These are phyloP conservation scores for Globisporangium barbulae DNA, from an alignment of 352 stramenopile species.

Conservation along the genomic window DNA sequence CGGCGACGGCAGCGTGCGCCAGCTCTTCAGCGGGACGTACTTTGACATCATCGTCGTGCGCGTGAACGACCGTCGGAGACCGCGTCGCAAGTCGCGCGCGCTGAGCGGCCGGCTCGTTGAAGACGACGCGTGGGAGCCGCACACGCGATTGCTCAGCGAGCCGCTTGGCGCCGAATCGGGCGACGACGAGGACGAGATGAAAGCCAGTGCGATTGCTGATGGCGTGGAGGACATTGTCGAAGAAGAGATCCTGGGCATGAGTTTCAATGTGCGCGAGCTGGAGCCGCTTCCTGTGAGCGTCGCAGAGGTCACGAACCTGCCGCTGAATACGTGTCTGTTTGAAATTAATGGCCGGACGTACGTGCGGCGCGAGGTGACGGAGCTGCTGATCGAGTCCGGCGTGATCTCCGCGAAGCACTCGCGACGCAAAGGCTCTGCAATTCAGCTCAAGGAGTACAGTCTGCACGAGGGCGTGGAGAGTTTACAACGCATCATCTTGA, in stretches of 20 bases:
- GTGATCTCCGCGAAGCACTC: constrained; percentile 67
- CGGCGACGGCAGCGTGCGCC: constrained; percentile 25
- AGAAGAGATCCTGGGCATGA: constrained; percentile 58
- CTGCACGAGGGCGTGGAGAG: constrained; percentile 72
- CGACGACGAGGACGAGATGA: constrained; percentile 28
- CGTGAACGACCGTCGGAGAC: constrained; percentile 44
- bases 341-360: constrained; percentile 68
- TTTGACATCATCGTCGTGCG: constrained; percentile 72
- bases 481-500: constrained; percentile 50
- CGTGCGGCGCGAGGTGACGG: constrained; percentile 66
- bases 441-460: constrained; percentile 77
- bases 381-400: constrained; percentile 61
- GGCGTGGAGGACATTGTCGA: constrained; percentile 22
- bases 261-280: constrained; percentile 65
- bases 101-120: constrained; percentile 38
- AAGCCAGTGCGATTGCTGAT: background rate
- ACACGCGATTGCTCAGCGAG: constrained; percentile 40
- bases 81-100: constrained; percentile 47
- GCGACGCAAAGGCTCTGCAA: constrained; percentile 68
- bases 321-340: constrained; percentile 80
- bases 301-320: constrained; percentile 60
- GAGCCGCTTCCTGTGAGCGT: constrained; percentile 60
- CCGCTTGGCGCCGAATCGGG: constrained; percentile 26
- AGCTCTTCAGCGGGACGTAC: constrained; percentile 41
- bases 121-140: constrained; percentile 37